phyloP scores from a whole-genome alignment of 2,329 filamentous ascomycete species.

The Fusarium scirpi region DNA sequence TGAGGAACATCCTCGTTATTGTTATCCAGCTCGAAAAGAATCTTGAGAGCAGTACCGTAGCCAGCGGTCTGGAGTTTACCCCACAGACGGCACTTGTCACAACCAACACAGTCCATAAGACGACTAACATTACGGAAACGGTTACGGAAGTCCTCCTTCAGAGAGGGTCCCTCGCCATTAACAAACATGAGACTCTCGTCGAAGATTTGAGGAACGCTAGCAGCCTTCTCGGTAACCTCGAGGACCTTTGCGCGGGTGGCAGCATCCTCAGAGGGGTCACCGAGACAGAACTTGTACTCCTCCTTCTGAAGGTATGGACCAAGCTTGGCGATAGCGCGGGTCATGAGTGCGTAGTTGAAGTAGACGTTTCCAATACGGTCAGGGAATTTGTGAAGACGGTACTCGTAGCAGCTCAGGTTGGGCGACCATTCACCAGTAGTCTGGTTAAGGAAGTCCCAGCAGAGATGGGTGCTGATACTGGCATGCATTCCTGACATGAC shows the following conservation, averaged over 20 bases:
- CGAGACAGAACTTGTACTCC: slow-evolving; percentile 91
- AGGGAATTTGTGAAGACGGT: slow-evolving; percentile 84
- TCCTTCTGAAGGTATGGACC: slow-evolving; percentile 76
- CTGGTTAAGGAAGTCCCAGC: slow-evolving; percentile 96
- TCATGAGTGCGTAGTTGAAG: slow-evolving; percentile 98
- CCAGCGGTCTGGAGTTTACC: slow-evolving; percentile 96
- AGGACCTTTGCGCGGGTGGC: slow-evolving; percentile 85
- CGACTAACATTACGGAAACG: slow-evolving; percentile 97
- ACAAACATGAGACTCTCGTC: slow-evolving; percentile 97
- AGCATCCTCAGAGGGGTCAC: slow-evolving; percentile 81
- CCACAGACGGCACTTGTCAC: slow-evolving; percentile 98
- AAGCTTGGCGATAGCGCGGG: slow-evolving; percentile 90
- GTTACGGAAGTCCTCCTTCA: slow-evolving; percentile 98
- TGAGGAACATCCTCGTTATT: slow-evolving; percentile 73
- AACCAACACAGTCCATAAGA: slow-evolving; percentile 98
- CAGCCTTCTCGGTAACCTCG: slow-evolving; percentile 77
- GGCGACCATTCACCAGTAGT: slow-evolving; percentile 93
- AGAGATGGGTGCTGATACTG: slow-evolving; percentile 95
- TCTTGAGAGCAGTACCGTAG: slow-evolving; percentile 93
- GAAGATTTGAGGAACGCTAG: slow-evolving; percentile 82
- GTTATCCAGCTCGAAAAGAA: slow-evolving; percentile 92
- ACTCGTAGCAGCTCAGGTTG: slow-evolving; percentile 89
- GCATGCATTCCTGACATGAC: slow-evolving; percentile 98
- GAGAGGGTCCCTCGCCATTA: slow-evolving; percentile 75
- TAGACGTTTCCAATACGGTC: slow-evolving; percentile 97